Evolutionary conservation across 495 filamentous ascomycete genomes (phyloP).

Genomic region (Penicillium antarcticum): DNA sequence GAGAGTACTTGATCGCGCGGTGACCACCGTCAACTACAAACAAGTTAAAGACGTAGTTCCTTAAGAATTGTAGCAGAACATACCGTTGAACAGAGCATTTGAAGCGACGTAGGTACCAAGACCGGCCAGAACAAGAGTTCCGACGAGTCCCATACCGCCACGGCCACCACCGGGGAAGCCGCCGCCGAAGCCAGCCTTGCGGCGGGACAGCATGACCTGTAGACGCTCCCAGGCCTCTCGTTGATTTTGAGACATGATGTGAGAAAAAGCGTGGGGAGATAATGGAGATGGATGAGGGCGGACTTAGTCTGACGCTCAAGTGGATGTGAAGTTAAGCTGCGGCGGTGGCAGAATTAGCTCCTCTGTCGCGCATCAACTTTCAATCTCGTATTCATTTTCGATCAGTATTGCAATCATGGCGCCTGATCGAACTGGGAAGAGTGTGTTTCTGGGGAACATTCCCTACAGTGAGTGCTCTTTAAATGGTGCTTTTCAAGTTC

Average conservation of each 20-base stretch:
- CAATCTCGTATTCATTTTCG: slow-evolving; percentile 1
- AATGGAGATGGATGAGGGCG: slow-evolving; percentile 20
- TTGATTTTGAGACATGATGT: slow-evolving; percentile 56
- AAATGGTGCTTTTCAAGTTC: neutral
- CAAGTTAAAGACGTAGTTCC: neutral
- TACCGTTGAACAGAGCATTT: slow-evolving; percentile 92
- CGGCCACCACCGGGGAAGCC: slow-evolving; percentile 49
- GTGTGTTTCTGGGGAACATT: slow-evolving; percentile 84
- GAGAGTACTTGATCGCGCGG: slow-evolving; percentile 96
- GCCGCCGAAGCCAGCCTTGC: slow-evolving; percentile 40
- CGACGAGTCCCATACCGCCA: slow-evolving; percentile 39
- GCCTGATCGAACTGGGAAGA: slow-evolving; percentile 55
- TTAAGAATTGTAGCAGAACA: neutral
- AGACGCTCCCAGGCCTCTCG: slow-evolving; percentile 63
- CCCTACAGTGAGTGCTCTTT: slow-evolving; percentile 51
- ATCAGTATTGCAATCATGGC: slow-evolving; percentile 41
- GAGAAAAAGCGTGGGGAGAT: slow-evolving; percentile 11
- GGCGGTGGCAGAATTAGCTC: slow-evolving; percentile 25
- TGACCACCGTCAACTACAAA: slow-evolving; percentile 95
- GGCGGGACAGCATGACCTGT: slow-evolving; percentile 58
- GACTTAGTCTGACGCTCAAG: slow-evolving; percentile 11
- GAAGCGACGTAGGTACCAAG: slow-evolving; percentile 64
- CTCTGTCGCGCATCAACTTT: slow-evolving; percentile 13
- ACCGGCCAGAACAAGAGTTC: slow-evolving; percentile 58
- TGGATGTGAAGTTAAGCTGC: slow-evolving; percentile 21